Evolutionary conservation across 2,329 filamentous ascomycete species (phyloP).

Genomic region (Curvularia eragrostidis): DNA sequence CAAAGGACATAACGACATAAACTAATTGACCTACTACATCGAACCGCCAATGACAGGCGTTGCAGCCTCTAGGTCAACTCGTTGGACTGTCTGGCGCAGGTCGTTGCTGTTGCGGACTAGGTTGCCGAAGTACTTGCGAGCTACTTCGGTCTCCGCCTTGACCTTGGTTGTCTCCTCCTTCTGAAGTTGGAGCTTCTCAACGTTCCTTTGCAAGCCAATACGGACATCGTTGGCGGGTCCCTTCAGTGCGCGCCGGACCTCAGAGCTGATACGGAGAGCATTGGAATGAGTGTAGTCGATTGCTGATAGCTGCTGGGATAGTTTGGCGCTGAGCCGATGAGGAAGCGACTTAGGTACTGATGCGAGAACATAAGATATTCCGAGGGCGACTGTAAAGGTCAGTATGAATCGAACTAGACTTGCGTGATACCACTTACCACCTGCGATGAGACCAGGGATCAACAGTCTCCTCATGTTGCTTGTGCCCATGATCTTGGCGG

Average conservation of each 20-base stretch:
- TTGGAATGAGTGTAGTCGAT: slow-evolving; percentile 95
- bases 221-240: slow-evolving; percentile 87
- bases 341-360: slow-evolving; percentile 91
- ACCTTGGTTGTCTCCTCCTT: slow-evolving; percentile 85
- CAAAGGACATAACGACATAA: slow-evolving; percentile 8
- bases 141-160: slow-evolving; percentile 82
- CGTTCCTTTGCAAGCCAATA: slow-evolving; percentile 79
- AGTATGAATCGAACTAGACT: slow-evolving; percentile 7
- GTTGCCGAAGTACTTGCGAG: slow-evolving; percentile 88
- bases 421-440: slow-evolving; percentile 66
- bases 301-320: slow-evolving; percentile 77
- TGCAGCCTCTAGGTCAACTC: slow-evolving; percentile 61
- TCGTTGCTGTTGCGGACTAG: slow-evolving; percentile 70
- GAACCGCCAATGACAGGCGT: slow-evolving; percentile 51
- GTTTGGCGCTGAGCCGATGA: slow-evolving; percentile 81
- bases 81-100: slow-evolving; percentile 57
- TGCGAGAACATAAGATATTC: slow-evolving; percentile 79
- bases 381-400: slow-evolving; percentile 67
- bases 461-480: slow-evolving; percentile 82
- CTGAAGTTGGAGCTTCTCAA: slow-evolving; percentile 80
- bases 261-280: slow-evolving; percentile 79
- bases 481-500: slow-evolving; percentile 78
- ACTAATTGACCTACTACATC: slow-evolving; percentile 24
- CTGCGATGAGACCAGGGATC: slow-evolving; percentile 77
- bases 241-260: slow-evolving; percentile 87